These are phyloP conservation scores for Colletotrichum plurivorum DNA, from an alignment of 2,329 filamentous ascomycete species.

Conservation along the genomic window DNA sequence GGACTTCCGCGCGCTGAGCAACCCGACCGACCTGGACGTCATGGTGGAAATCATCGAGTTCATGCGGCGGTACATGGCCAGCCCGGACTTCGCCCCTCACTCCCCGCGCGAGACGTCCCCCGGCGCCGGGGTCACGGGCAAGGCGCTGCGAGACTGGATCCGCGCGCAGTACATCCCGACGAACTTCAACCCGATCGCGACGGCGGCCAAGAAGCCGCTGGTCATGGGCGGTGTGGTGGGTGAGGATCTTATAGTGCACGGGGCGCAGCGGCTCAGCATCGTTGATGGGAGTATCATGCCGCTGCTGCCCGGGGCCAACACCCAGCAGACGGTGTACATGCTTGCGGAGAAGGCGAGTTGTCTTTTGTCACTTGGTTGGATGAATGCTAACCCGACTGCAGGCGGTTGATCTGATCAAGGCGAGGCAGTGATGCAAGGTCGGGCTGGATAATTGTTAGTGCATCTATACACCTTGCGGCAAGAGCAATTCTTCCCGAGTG, in stretches of 20 bases:
- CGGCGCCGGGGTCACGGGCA: constrained; percentile 35
- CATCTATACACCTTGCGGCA: neutral
- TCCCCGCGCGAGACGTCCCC: constrained; percentile 39
- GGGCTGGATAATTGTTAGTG: neutral
- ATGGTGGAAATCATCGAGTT: constrained; percentile 45
- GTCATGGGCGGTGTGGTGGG: constrained; percentile 42
- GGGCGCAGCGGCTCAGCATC: constrained; percentile 35
- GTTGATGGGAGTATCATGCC: constrained; percentile 43
- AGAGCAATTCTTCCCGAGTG: too few relatives aligned
- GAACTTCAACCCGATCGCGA: constrained; percentile 43
- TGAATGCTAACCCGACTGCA: neutral
- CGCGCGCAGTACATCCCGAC: constrained; percentile 39
- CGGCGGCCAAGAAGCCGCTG: constrained; percentile 42
- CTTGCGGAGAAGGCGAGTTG: constrained; percentile 40
- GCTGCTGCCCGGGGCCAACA: constrained; percentile 42
- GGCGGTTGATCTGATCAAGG: constrained; percentile 5
- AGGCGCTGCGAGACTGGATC: constrained; percentile 34
- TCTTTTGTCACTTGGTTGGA: accelerated
- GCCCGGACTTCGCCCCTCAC: constrained; percentile 39
- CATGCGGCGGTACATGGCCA: constrained; percentile 44
- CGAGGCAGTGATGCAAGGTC: neutral
- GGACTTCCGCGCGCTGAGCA: constrained; percentile 45
- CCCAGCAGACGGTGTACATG: constrained; percentile 43
- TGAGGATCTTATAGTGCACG: constrained; percentile 42
- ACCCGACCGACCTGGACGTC: constrained; percentile 45